A percentile compares a stretch with the other conserved stretches of the same genome.
phyloP scores from a whole-genome alignment of 129 eudicot species.

The Sambucus nigra region DNA sequence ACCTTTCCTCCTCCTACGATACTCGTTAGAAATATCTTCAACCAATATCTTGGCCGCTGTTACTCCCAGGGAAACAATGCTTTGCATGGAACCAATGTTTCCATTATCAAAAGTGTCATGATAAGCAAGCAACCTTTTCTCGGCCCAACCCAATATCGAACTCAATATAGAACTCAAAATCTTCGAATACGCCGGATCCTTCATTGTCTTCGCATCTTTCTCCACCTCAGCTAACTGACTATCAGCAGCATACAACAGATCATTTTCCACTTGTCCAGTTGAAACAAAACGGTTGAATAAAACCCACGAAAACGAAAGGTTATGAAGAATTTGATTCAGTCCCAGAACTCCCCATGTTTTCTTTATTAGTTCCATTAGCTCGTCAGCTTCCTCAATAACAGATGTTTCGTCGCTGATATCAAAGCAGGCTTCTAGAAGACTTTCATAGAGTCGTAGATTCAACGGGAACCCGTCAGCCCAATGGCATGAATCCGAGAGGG shows the following conservation, averaged over 20 bases:
- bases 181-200: conserved; percentile 69
- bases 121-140: conserved; percentile 90
- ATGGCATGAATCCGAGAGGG: conserved; percentile 58
- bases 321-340: conserved; percentile 84
- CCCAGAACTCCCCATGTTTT: conserved; percentile 93
- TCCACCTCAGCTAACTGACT: conserved; percentile 88
- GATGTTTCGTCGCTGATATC: conserved; percentile 70
- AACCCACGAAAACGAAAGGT: conserved; percentile 88
- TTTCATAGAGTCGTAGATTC: conserved; percentile 80
- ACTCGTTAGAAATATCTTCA: conserved; percentile 95
- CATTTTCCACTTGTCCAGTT: conserved; percentile 73
- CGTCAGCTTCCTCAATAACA: conserved; percentile 84
- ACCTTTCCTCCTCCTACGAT: conserved; percentile 77
- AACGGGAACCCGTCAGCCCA: conserved; percentile 97
- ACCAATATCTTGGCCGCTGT: conserved; percentile 85
- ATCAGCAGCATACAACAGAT: conserved; percentile 83
- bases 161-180: conserved; percentile 71
- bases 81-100: conserved; percentile 75
- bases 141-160: conserved; percentile 94
- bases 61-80: conserved; percentile 82
- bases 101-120: conserved; percentile 86
- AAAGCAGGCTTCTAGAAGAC: conserved; percentile 84
- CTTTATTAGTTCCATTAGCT: conserved; percentile 89
- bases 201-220: conserved; percentile 85
- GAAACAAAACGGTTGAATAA: conserved; percentile 83